Evolutionary conservation across 345 rosid species (phyloP), one percentile per base, ranked within the genome.

Genomic region (Corchorus olitorius): DNA sequence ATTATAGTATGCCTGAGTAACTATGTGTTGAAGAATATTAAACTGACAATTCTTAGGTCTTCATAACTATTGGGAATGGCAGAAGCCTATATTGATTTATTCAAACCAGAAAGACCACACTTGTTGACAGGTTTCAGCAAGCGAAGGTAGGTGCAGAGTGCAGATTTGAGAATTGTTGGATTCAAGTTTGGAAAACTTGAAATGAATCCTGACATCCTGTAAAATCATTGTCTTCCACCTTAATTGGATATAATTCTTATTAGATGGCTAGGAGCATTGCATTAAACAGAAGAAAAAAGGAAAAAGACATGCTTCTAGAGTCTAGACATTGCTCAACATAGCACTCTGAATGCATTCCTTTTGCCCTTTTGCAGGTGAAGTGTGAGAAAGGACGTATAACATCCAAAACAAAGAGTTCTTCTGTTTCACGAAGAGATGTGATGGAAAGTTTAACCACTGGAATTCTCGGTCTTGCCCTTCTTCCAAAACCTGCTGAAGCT

Each of bases 401-500:
- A 15, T 60, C 12, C n/a, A 55, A 67, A 49, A 48, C 11, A 4
- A 74, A 61, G 45, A 15, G 37, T 39, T 10, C 41, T 34, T 20
- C 50, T 66, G 37, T 82, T 33, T 78, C 86, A 0, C 81, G 93
- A 46, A 85, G 91, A 76, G 83, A 81, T 49, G 68, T 85, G 62
- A 82, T 87, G 80, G 17, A 81, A 13, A 77, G 65, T 77, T 46
- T 84, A 64, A 56, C 84, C 16, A 82, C 87, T 50, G 80, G 69
- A 79, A 55, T 73, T 46, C 10, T 74, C 6, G 45, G 68, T 61
- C 56, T 74, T 17, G 39, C 59, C 68, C 46, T 46, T 50, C 48
- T 74, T 41, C 48, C 77, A 14, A 84, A 87, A 82, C 78, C 88
- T 20, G 87, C 89, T 0, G 87, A 86, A 73, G 93, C 91, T 67